Percentiles rank a stretch among this genome's conserved stretches.
phyloP scores from a whole-genome alignment of 2,329 filamentous ascomycete species.

The Trichophyton schoenleinii region DNA sequence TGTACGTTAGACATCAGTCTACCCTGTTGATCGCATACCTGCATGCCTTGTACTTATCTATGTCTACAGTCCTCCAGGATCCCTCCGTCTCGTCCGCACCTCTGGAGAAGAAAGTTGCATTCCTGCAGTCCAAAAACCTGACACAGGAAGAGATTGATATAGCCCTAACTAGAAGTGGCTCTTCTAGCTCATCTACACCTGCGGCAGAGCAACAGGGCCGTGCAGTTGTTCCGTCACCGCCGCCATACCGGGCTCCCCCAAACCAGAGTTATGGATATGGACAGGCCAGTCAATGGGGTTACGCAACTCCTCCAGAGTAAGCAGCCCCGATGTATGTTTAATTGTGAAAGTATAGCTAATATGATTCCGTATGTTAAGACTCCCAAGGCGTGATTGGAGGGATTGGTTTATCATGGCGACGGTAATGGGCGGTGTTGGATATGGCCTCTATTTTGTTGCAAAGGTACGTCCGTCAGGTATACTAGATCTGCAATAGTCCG shows the following conservation, averaged over 20 bases:
- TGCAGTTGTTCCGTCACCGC: slow-evolving; percentile 32
- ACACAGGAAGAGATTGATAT: slow-evolving; percentile 89
- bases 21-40: background rate
- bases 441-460: slow-evolving; percentile 75
- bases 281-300: slow-evolving; percentile 42
- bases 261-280: slow-evolving; percentile 39
- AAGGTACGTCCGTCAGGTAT: slow-evolving; percentile 46
- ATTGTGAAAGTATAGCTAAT: background rate
- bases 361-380: slow-evolving; percentile 18
- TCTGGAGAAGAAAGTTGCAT: slow-evolving; percentile 84
- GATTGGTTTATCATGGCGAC: slow-evolving; percentile 99
- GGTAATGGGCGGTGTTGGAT: slow-evolving; percentile 76
- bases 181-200: slow-evolving; percentile 34
- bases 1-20: slow-evolving; percentile 30
- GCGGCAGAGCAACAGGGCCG: slow-evolving; percentile 36
- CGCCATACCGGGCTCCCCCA: slow-evolving; percentile 30
- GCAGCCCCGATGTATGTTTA: slow-evolving; percentile 15
- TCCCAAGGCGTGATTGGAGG: slow-evolving; percentile 81
- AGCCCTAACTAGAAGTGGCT: slow-evolving; percentile 63
- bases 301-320: slow-evolving; percentile 41
- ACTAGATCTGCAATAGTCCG: background rate
- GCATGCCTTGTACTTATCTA: slow-evolving; percentile 4
- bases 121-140: slow-evolving; percentile 91
- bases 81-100: slow-evolving; percentile 79
- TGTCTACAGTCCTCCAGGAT: slow-evolving; percentile 70